A percentile compares a stretch with the other conserved stretches of the same genome.
Evolutionary conservation across 495 filamentous ascomycete species (phyloP).

Genomic region (Hypoxylon intermedium): DNA sequence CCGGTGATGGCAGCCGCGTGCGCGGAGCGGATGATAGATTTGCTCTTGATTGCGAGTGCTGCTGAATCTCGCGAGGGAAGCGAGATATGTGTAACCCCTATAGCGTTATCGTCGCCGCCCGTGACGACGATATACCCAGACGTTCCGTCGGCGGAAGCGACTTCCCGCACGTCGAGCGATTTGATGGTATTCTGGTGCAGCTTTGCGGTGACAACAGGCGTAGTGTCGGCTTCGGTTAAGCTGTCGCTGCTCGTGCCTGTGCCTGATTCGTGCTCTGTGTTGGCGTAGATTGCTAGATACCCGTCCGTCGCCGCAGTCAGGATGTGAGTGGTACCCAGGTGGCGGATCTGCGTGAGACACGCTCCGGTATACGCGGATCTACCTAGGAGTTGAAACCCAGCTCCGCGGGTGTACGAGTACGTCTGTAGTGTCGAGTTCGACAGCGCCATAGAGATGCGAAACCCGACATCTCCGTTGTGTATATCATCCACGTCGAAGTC

Average conservation of each 20-base stretch:
- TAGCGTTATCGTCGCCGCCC: conserved; percentile 83
- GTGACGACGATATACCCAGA: conserved; percentile 64
- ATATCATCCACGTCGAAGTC: conserved; percentile 62
- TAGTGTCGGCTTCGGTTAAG: neutral
- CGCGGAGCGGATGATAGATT: conserved; percentile 69
- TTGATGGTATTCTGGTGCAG: conserved; percentile 83
- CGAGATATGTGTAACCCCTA: conserved; percentile 61
- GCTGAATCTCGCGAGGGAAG: conserved; percentile 31
- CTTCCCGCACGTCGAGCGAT: conserved; percentile 50
- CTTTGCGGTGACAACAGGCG: conserved; percentile 43
- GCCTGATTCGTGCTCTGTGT: neutral
- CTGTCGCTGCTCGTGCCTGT: neutral
- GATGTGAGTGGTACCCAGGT: conserved; percentile 60
- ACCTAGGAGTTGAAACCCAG: conserved; percentile 62
- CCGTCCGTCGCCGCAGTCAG: conserved; percentile 58
- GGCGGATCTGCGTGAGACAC: conserved; percentile 74
- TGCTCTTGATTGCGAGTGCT: conserved; percentile 39
- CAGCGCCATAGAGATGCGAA: conserved; percentile 70
- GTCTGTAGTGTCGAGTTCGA: conserved; percentile 79
- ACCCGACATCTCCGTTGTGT: conserved; percentile 32
- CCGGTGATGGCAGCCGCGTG: conserved; percentile 84
- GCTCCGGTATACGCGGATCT: conserved; percentile 73
- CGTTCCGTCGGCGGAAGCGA: conserved; percentile 29
- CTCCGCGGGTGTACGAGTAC: conserved; percentile 63
- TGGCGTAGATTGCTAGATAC: conserved; percentile 48